Conservation (phyloP, 371 early-diverging fungal genomes). For the Mortierella sp. region DNA sequence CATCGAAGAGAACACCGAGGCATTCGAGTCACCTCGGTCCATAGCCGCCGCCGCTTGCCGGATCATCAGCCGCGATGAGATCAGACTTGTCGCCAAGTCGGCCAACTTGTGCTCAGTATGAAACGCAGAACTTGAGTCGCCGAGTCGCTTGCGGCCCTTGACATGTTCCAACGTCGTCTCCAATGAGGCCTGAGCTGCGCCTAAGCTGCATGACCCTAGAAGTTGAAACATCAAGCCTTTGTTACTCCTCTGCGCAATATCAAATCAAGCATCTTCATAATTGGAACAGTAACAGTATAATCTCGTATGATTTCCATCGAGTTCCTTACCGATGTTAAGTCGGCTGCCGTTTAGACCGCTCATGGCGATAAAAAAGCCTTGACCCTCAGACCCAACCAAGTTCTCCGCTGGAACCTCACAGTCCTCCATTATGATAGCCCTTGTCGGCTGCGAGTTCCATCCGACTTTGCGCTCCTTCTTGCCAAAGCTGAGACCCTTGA, state of each 20-base stretch:
- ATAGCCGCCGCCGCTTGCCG: conserved; percentile 67
- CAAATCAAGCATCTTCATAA: too few relatives aligned
- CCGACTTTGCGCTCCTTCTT: conserved; percentile 78
- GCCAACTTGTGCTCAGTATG: conserved; percentile 75
- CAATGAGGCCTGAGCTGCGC: conserved; percentile 74
- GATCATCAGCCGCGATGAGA: conserved; percentile 68
- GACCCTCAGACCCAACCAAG: conserved; percentile 68
- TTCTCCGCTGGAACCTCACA: conserved; percentile 68
- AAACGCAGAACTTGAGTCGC: conserved; percentile 60
- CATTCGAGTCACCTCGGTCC: conserved; percentile 59
- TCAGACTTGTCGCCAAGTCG: conserved; percentile 69
- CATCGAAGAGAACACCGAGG: conserved; percentile 61
- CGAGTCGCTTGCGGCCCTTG: conserved; percentile 72
- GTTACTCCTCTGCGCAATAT: too few relatives aligned
- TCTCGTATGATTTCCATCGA: too few relatives aligned
- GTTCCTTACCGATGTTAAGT: conserved; percentile 66
- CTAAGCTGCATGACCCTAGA: conserved; percentile 69
- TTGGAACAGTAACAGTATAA: too few relatives aligned
- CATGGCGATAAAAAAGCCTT: conserved; percentile 80
- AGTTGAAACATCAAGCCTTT: not conserved
- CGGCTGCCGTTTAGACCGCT: conserved; percentile 75
- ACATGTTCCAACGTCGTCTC: conserved; percentile 68
- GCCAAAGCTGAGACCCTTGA: conserved; percentile 73
- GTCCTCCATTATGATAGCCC: conserved; percentile 72
- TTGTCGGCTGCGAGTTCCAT: conserved; percentile 75